These are phyloP conservation scores for Waitea zeae DNA, from an alignment of 1,284 basidiomycete species.

Conservation along the genomic window DNA sequence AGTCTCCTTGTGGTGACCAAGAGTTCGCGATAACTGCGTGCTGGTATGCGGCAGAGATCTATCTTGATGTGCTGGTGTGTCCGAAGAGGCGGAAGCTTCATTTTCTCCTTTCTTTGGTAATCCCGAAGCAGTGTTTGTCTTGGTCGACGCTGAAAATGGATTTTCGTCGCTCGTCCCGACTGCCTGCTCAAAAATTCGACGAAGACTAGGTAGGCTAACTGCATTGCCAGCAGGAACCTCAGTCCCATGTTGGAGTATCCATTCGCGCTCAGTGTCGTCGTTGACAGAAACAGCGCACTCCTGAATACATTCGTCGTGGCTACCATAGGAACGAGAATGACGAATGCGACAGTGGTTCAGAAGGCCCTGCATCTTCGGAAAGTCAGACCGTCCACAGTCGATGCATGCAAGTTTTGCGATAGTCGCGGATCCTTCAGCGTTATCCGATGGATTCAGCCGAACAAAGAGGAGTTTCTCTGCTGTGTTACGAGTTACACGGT, in stretches of 20 bases:
- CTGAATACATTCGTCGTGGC: conserved; percentile 57
- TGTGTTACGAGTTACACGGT: conserved; percentile 12
- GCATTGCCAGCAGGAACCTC: conserved; percentile 26
- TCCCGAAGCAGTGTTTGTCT: too few relatives aligned
- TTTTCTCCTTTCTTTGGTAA: too few relatives aligned
- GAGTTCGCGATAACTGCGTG: conserved; percentile 34
- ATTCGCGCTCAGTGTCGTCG: conserved; percentile 19
- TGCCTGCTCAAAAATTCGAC: conserved; percentile 51
- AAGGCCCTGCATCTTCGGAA: conserved; percentile 59
- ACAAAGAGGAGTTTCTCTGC: conserved; percentile 28
- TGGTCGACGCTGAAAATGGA: too few relatives aligned
- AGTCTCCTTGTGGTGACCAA: conserved; percentile 53
- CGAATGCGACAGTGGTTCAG: conserved; percentile 57
- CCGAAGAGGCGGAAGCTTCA: too few relatives aligned
- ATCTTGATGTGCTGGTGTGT: neutral
- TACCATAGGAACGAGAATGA: conserved; percentile 51
- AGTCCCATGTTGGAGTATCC: conserved; percentile 30
- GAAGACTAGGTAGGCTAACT: conserved; percentile 40
- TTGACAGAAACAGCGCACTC: conserved; percentile 33
- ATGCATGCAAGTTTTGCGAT: conserved; percentile 38
- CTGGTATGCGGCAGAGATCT: conserved; percentile 7
- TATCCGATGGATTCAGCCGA: conserved; percentile 4
- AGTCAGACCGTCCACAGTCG: conserved; percentile 39
- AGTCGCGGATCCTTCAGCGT: conserved; percentile 15
- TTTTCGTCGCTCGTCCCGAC: conserved; percentile 23